These are phyloP conservation scores for Pharnaceum exiguum DNA, from an alignment of 148 eudicot genomes.

Conservation along the genomic window DNA sequence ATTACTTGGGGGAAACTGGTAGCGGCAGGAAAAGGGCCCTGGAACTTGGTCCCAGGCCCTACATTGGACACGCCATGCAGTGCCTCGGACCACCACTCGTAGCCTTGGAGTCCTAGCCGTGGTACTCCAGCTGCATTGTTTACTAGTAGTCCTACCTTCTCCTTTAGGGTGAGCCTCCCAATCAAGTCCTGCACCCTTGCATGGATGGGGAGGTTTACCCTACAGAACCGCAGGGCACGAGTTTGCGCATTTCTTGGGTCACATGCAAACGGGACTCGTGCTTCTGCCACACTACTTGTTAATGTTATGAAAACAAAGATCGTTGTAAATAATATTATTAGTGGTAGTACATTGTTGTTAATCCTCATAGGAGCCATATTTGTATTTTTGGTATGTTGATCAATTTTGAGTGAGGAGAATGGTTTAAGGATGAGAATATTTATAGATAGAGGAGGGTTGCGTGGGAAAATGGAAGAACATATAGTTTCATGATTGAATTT, in stretches of 20 bases:
- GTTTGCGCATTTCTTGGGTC: conserved; percentile 49
- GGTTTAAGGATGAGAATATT: conserved; percentile 10
- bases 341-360: not conserved
- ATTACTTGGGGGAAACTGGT: conserved; percentile 96
- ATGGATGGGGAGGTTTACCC: conserved; percentile 34
- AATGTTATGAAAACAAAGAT: not conserved
- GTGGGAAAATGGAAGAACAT: conserved; percentile 20
- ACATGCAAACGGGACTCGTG: conserved; percentile 68
- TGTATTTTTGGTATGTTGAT: not conserved
- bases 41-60: conserved; percentile 79
- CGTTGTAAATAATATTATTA: not conserved
- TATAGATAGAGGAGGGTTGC: conserved; percentile 29
- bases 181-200: conserved; percentile 60
- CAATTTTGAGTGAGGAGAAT: conserved; percentile 6
- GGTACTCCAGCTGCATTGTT: conserved; percentile 72
- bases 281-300: conserved; percentile 6
- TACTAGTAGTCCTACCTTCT: conserved; percentile 59
- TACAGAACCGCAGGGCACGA: conserved; percentile 52
- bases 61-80: conserved; percentile 84
- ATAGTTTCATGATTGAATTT: conserved; percentile 28
- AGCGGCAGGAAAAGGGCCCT: conserved; percentile 63
- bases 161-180: conserved; percentile 63
- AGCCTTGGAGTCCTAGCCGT: conserved; percentile 63
- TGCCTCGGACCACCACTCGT: conserved; percentile 99
- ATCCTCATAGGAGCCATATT: not conserved